phyloP scores from a whole-genome alignment of 768 basidiomycete genomes.

The Asterophora lycoperdoides region DNA sequence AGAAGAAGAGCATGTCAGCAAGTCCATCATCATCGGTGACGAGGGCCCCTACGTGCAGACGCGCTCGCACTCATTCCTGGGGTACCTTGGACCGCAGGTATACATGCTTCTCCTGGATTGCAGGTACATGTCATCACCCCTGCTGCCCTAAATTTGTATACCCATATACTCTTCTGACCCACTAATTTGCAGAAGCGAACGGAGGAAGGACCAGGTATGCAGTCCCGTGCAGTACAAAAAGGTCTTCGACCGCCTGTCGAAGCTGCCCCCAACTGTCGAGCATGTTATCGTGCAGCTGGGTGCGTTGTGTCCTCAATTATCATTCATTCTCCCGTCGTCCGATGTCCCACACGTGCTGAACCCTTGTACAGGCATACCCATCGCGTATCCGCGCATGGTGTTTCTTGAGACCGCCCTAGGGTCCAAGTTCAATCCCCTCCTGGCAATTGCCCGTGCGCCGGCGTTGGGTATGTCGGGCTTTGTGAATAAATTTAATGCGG shows the following conservation, averaged over 20 bases:
- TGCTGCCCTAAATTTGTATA: background rate
- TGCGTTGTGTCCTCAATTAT: conserved; percentile 17
- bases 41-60: conserved; percentile 74
- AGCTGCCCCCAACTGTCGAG: conserved; percentile 62
- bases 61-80: conserved; percentile 79
- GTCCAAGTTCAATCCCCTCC: conserved; percentile 81
- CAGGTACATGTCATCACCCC: conserved; percentile 41
- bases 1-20: conserved; percentile 49
- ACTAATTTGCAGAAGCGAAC: conserved; percentile 65
- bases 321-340: background rate
- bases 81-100: conserved; percentile 75
- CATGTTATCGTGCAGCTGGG: conserved; percentile 86
- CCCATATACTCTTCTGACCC: background rate
- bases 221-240: conserved; percentile 67
- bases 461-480: conserved; percentile 70
- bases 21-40: conserved; percentile 70
- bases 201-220: conserved; percentile 79
- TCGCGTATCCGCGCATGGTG: conserved; percentile 92
- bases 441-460: conserved; percentile 66
- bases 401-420: conserved; percentile 79
- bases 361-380: conserved; percentile 53
- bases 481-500: conserved; percentile 88
- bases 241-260: conserved; percentile 58
- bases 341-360: background rate
- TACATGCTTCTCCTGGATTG: conserved; percentile 78